Conservation (phyloP, 306 rosid species). For the Medicago lupulina region DNA sequence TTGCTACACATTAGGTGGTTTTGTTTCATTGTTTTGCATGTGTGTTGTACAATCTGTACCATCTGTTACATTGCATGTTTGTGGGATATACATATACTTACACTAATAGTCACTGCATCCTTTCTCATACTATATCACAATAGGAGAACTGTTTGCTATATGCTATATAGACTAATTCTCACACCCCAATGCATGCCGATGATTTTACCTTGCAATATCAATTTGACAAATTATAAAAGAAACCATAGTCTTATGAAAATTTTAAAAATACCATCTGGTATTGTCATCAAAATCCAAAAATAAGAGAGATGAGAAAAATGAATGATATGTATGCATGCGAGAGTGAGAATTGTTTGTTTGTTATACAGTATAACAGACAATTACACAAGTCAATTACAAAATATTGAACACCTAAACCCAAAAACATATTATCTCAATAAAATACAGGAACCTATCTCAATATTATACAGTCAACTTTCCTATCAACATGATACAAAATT, state of each 20-base stretch:
- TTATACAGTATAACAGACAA: not conserved
- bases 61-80: no score
- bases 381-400: constrained; percentile 35
- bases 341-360: not conserved
- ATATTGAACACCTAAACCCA: constrained; percentile 42
- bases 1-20: no score
- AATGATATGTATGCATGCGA: no score
- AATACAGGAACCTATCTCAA: constrained; percentile 51
- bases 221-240: not conserved
- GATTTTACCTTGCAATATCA: not conserved
- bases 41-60: no score
- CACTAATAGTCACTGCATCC: no score
- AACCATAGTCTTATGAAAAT: not conserved
- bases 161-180: not conserved
- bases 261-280: not conserved
- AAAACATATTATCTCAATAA: constrained; percentile 46
- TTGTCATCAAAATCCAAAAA: not conserved
- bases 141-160: not conserved
- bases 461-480: not conserved
- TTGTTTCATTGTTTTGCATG: no score
- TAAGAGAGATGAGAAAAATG: not conserved
- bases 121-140: no score
- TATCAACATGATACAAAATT: constrained; percentile 46
- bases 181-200: no score
- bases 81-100: no score